Evolutionary conservation across 495 filamentous ascomycete genomes (phyloP).

Genomic region (Aspergillus sclerotiicarbonarius): DNA sequence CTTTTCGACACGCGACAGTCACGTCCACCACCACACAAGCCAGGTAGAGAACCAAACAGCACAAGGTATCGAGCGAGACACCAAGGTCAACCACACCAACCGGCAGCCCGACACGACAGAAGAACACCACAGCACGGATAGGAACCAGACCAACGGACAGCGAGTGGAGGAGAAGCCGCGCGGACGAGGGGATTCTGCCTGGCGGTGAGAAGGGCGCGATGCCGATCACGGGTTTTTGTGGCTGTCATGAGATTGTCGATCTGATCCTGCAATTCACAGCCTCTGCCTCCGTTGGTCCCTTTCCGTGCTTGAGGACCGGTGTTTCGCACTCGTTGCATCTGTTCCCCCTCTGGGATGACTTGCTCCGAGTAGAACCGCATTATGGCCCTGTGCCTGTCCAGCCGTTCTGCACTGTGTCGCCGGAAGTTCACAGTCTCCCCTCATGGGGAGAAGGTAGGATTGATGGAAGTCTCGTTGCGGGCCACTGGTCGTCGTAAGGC

Average conservation of each 20-base stretch:
- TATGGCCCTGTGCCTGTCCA: constrained; percentile 42
- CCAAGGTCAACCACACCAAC: not conserved
- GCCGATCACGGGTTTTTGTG: not conserved
- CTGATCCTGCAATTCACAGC: not conserved
- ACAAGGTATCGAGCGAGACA: not conserved
- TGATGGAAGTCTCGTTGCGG: constrained; percentile 42
- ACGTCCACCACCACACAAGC: not conserved
- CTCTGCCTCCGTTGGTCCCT: not conserved
- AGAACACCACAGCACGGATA: not conserved
- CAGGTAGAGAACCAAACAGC: not conserved
- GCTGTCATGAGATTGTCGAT: not conserved
- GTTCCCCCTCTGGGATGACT: constrained; percentile 18
- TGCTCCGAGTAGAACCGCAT: constrained; percentile 33
- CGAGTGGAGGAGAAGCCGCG: not conserved
- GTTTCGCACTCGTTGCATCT: not conserved
- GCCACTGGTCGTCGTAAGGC: constrained; percentile 36
- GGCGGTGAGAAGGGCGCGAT: constrained; percentile 20
- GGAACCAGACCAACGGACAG: not conserved
- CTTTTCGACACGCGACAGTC: constrained; percentile 3
- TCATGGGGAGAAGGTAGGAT: constrained; percentile 29
- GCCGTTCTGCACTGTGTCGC: constrained; percentile 27
- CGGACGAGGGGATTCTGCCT: constrained; percentile 21
- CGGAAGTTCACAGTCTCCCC: constrained; percentile 29
- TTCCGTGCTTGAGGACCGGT: not conserved
- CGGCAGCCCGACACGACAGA: not conserved